phyloP scores from a whole-genome alignment of 176 grass and related monocot genomes.

The Lolium rigidum region DNA sequence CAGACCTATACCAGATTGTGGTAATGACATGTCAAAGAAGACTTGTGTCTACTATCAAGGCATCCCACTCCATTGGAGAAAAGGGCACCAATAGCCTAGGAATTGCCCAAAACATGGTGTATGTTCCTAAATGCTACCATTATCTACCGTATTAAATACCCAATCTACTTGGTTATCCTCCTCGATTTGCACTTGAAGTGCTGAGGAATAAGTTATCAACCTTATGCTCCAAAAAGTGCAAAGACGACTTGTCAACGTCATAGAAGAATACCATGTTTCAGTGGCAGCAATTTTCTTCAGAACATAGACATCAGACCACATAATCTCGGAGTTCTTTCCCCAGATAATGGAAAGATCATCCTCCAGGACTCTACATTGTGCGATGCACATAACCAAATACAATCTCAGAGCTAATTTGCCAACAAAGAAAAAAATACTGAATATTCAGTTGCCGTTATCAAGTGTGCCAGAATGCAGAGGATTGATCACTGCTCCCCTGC shows the following conservation, averaged over 20 bases:
- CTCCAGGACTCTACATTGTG: neutral
- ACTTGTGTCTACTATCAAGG: neutral
- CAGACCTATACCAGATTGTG: too few relatives aligned
- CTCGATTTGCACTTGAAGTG: neutral
- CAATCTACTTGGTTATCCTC: neutral
- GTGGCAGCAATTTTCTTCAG: neutral
- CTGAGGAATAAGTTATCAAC: slow-evolving; percentile 31
- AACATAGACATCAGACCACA: too few relatives aligned
- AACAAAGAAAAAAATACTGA: neutral
- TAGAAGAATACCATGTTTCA: neutral
- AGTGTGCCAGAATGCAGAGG: too few relatives aligned
- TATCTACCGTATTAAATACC: slow-evolving; percentile 21
- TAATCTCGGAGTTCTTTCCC: too few relatives aligned
- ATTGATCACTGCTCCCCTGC: too few relatives aligned
- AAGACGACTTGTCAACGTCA: slow-evolving; percentile 23
- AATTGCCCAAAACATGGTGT: neutral
- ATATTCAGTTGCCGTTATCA: neutral
- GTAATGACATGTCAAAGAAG: neutral
- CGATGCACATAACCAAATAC: neutral
- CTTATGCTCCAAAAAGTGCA: neutral
- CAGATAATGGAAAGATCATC: neutral
- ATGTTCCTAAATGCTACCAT: neutral
- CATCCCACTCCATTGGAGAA: neutral
- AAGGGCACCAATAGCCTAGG: neutral
- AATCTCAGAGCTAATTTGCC: neutral